A percentile compares a stretch with the other conserved stretches of the same genome.
These are phyloP conservation scores for Begonia masoniana DNA, from an alignment of 306 rosid genomes.

Conservation along the genomic window DNA sequence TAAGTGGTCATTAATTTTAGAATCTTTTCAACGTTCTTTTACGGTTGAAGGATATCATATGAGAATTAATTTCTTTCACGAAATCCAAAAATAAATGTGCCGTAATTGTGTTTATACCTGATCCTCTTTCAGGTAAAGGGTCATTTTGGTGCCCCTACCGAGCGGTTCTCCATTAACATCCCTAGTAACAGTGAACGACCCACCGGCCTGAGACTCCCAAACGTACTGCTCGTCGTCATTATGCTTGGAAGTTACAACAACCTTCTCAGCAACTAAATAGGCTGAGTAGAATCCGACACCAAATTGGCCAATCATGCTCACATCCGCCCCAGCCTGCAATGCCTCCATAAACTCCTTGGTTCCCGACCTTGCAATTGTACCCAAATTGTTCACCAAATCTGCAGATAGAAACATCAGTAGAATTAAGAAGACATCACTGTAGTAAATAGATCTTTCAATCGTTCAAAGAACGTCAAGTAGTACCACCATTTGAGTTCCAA, in stretches of 20 bases:
- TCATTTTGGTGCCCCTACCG: conserved; percentile 17
- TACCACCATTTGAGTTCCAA: too few relatives aligned
- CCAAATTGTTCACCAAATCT: conserved; percentile 30
- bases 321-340: conserved; percentile 22
- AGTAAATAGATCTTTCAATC: too few relatives aligned
- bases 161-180: conserved; percentile 17
- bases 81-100: neutral
- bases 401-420: neutral
- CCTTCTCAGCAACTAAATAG: conserved; percentile 21
- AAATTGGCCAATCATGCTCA: conserved; percentile 17
- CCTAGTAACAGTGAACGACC: conserved; percentile 17
- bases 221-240: conserved; percentile 24
- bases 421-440: neutral
- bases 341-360: conserved; percentile 33
- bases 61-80: neutral
- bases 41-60: too few relatives aligned
- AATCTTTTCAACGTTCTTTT: too few relatives aligned
- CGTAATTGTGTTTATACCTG: neutral
- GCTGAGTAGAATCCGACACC: too few relatives aligned
- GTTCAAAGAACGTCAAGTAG: too few relatives aligned
- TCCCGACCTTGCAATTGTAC: conserved; percentile 21
- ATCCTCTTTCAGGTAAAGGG: conserved; percentile 22
- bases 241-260: conserved; percentile 21
- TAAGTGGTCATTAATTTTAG: too few relatives aligned
- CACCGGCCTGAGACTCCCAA: conserved; percentile 24